Conservation (phyloP, 2,329 filamentous ascomycete species). For the Ophiostoma piceae region DNA sequence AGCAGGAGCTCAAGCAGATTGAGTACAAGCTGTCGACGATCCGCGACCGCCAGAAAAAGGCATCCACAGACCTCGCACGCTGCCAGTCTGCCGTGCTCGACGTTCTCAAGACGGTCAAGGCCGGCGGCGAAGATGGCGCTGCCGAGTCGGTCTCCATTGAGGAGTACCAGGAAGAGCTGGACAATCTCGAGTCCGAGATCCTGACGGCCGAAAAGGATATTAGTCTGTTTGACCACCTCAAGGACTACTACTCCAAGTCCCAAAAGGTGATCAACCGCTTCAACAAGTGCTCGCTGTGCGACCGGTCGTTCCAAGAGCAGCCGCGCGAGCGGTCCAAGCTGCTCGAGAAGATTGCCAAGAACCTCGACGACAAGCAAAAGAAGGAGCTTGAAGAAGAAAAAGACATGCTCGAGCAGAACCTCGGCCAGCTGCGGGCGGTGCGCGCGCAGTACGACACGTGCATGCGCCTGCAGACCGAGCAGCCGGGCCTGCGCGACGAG, state of each 20-base stretch:
- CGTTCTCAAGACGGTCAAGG: constrained; percentile 44
- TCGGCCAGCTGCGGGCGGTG: constrained; percentile 57
- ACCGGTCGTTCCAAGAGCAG: constrained; percentile 59
- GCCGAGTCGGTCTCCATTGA: constrained; percentile 41
- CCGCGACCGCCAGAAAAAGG: constrained; percentile 60
- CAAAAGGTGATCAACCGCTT: constrained; percentile 60
- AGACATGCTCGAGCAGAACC: constrained; percentile 50
- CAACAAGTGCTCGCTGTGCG: constrained; percentile 72
- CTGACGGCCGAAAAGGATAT: constrained; percentile 61
- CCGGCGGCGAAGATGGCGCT: constrained; percentile 31
- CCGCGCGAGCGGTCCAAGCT: constrained; percentile 58
- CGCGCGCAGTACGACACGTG: constrained; percentile 69
- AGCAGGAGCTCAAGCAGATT: constrained; percentile 68
- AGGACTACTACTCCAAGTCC: constrained; percentile 66
- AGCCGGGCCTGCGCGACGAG: constrained; percentile 64
- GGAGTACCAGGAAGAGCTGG: constrained; percentile 49
- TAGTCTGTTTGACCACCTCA: constrained; percentile 62
- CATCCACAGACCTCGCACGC: constrained; percentile 55
- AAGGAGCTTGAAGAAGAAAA: constrained; percentile 51
- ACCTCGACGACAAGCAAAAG: constrained; percentile 57
- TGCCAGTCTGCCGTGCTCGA: constrained; percentile 54
- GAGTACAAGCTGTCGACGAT: constrained; percentile 65
- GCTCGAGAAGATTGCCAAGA: constrained; percentile 60
- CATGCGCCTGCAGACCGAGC: constrained; percentile 57
- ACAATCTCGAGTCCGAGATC: constrained; percentile 49